These are phyloP conservation scores for Pezicula rhizophila DNA, from an alignment of 2,329 filamentous ascomycete species.

Conservation along the genomic window DNA sequence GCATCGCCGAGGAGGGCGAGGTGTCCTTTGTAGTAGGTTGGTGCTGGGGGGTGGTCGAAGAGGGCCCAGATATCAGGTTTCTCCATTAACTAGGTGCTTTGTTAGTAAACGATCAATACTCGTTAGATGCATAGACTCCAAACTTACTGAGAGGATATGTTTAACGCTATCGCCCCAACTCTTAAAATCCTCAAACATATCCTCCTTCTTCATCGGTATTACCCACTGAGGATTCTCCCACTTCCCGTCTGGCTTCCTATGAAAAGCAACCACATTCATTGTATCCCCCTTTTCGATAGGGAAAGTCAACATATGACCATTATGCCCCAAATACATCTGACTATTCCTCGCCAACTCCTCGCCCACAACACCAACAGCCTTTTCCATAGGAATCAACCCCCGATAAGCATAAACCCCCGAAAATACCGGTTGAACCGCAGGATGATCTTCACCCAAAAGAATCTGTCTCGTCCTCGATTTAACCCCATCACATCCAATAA, in stretches of 20 bases:
- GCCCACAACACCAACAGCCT: slow-evolving; percentile 42
- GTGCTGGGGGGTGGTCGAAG: slow-evolving; percentile 39
- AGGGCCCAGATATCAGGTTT: slow-evolving; percentile 42
- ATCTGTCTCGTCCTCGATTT: slow-evolving; percentile 47
- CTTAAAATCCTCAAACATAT: slow-evolving; percentile 31
- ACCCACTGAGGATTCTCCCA: slow-evolving; percentile 35
- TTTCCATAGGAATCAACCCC: slow-evolving; percentile 52
- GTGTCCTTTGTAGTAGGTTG: slow-evolving; percentile 34
- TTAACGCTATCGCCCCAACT: slow-evolving; percentile 32
- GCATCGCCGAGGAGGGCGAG: slow-evolving; percentile 53
- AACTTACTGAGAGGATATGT: slow-evolving; percentile 26
- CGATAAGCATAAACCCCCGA: slow-evolving; percentile 57
- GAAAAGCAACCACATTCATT: slow-evolving; percentile 44
- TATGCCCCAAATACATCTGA: slow-evolving; percentile 42
- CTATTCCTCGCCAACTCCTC: slow-evolving; percentile 40
- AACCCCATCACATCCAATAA: slow-evolving; percentile 60
- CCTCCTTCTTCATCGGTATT: slow-evolving; percentile 29
- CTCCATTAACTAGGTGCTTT: slow-evolving; percentile 31
- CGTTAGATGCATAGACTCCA: neutral
- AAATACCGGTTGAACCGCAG: slow-evolving; percentile 32
- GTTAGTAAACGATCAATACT: slow-evolving; percentile 8
- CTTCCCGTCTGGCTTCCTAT: slow-evolving; percentile 22
- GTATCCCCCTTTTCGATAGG: slow-evolving; percentile 50
- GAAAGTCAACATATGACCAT: slow-evolving; percentile 55
- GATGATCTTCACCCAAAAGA: slow-evolving; percentile 38